Evolutionary conservation across 257 asterid genomes (phyloP).

Genomic region (Solanum chmielewskii): DNA sequence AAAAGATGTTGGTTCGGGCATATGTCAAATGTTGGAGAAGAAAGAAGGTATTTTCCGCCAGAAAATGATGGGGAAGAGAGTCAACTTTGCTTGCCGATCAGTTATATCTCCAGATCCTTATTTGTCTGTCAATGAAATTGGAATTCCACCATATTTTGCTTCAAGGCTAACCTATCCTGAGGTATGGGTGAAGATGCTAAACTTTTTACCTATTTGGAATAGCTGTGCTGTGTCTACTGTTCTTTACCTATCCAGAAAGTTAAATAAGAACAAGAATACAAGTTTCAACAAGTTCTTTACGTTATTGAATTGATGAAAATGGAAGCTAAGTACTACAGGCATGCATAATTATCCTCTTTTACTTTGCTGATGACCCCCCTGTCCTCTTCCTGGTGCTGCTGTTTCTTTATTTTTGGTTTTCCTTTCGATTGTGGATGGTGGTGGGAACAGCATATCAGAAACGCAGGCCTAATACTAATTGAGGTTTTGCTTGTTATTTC

Average conservation of each 20-base stretch:
- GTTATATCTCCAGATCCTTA: constrained; percentile 98
- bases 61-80: constrained; percentile 99
- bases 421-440: neutral
- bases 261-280: neutral
- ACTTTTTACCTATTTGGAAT: neutral
- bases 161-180: constrained; percentile 85
- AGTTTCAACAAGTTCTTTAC: neutral
- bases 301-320: neutral
- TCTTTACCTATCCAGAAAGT: neutral
- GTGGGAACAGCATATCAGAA: neutral
- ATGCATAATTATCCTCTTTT: neutral
- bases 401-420: neutral
- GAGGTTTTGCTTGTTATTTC: neutral
- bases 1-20: constrained; percentile 46
- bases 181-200: constrained; percentile 28
- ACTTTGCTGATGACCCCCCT: neutral
- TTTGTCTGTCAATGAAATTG: constrained; percentile 90
- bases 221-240: neutral
- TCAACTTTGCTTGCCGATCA: constrained; percentile 90
- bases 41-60: constrained; percentile 97
- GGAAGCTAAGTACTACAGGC: neutral
- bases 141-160: constrained; percentile 95
- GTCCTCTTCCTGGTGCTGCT: neutral
- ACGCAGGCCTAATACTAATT: neutral
- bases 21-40: constrained; percentile 82